phyloP scores from a whole-genome alignment of 805 yeast genomes.

The Myxozyma nipponensis region DNA sequence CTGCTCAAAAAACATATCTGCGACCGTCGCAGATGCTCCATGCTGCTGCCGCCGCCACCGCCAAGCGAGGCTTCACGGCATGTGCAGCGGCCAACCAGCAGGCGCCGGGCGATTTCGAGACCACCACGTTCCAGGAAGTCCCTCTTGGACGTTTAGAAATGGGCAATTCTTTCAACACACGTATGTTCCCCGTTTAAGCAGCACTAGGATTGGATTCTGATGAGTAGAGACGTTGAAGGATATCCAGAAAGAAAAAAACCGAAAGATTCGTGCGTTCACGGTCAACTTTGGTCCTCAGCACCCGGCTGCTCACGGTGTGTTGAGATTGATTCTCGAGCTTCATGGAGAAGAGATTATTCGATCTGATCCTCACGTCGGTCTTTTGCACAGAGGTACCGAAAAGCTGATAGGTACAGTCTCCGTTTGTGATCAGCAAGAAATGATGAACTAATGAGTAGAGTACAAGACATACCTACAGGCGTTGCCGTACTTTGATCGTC shows the following conservation, averaged over 20 bases:
- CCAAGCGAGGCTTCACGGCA: slow-evolving; percentile 4
- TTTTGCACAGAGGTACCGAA: slow-evolving; percentile 85
- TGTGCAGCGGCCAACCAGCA: slow-evolving; percentile 2
- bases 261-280: slow-evolving; percentile 76
- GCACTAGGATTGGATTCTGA: background rate
- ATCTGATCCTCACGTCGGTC: slow-evolving; percentile 84
- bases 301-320: slow-evolving; percentile 93
- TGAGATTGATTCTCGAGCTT: slow-evolving; percentile 77
- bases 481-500: slow-evolving; percentile 80
- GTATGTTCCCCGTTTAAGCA: slow-evolving; percentile 5
- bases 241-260: slow-evolving; percentile 27
- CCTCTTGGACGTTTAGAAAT: slow-evolving; percentile 2
- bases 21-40: background rate
- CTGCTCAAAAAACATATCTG: too few relatives aligned
- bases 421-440: background rate
- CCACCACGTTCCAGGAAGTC: slow-evolving; percentile 18
- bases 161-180: slow-evolving; percentile 19
- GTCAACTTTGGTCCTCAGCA: slow-evolving; percentile 92
- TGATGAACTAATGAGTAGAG: slow-evolving; percentile 43
- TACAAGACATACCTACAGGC: slow-evolving; percentile 85
- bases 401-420: slow-evolving; percentile 52
- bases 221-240: slow-evolving; percentile 12
- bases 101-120: slow-evolving; percentile 4
- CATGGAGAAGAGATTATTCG: slow-evolving; percentile 87
- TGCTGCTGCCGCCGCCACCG: background rate